Evolutionary conservation across 2,329 filamentous ascomycete species (phyloP).

Genomic region (Claviceps arundinis): DNA sequence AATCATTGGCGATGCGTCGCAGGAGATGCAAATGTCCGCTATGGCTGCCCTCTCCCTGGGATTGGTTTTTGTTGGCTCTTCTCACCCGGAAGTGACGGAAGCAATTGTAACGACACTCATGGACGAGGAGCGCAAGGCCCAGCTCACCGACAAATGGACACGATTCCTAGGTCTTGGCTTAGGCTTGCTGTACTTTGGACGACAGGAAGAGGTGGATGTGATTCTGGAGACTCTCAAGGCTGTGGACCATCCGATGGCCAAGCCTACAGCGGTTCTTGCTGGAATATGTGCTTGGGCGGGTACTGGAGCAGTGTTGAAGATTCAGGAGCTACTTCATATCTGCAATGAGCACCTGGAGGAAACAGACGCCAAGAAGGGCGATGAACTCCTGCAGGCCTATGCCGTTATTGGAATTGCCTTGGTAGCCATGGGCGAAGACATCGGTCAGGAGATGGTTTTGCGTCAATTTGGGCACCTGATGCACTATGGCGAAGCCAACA

Average conservation of each 20-base stretch:
- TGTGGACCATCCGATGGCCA: slow-evolving; percentile 92
- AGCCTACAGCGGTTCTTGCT: slow-evolving; percentile 85
- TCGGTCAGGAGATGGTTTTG: slow-evolving; percentile 97
- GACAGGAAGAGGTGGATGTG: slow-evolving; percentile 97
- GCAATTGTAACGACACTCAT: slow-evolving; percentile 85
- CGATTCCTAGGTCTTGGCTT: slow-evolving; percentile 91
- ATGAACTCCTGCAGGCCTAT: slow-evolving; percentile 90
- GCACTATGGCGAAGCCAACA: slow-evolving; percentile 98
- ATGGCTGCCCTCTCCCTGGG: slow-evolving; percentile 90
- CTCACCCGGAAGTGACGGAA: slow-evolving; percentile 80
- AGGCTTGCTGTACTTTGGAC: slow-evolving; percentile 86
- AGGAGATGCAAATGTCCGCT: slow-evolving; percentile 90
- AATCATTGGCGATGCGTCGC: slow-evolving; percentile 68
- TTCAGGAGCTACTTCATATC: slow-evolving; percentile 92
- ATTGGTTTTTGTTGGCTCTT: slow-evolving; percentile 84
- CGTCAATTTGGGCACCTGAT: slow-evolving; percentile 96
- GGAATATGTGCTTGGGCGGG: slow-evolving; percentile 98
- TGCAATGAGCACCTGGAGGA: slow-evolving; percentile 97
- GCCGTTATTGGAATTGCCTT: slow-evolving; percentile 88
- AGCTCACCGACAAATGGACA: slow-evolving; percentile 96
- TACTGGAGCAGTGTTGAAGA: slow-evolving; percentile 90
- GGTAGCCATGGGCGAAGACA: slow-evolving; percentile 95
- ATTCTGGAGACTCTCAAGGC: slow-evolving; percentile 94
- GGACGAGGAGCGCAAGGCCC: slow-evolving; percentile 80
- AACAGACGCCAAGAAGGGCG: slow-evolving; percentile 84